Evolutionary conservation across 257 asterid genomes (phyloP), one percentile per base, ranked within the genome.

Genomic region (Nicotiana undulata): DNA sequence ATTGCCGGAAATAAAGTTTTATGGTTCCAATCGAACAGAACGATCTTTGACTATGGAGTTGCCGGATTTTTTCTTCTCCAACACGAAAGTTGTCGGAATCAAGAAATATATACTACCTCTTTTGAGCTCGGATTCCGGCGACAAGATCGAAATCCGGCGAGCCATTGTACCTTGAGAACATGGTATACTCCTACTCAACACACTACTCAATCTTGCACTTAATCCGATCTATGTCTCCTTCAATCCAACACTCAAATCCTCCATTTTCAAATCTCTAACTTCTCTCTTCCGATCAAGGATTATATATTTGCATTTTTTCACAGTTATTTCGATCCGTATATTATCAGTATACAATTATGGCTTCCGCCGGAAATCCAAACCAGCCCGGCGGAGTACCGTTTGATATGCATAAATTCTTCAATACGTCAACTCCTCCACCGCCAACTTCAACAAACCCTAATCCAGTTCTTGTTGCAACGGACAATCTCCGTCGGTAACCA

Each of bases 61-160:
- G n/a, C 70, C 81, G 20, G 20, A 82, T 77, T 88, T 92, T 81
- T 86, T 90, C 59, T 89, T 67, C 16, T 90, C 67, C 61, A 90
- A 92, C 82, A 88, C 5, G 3, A 98, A 90, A 58, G 98, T 86
- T 2, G 88, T 81, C 6, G 98, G 99, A 52, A 94, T 84, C 90
- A 96, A 88, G 95, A 96, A 96, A 75, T 96, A 96, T 77, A 96
- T 96, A 89, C 90, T 90, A 76, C 99, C 99, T 77, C 97, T 88
- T 61, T 94, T 96, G 85, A 96, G 98, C 56, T 94, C 96, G 5
- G 99, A 89, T 12, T 88, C 89, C 64, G 94, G 90, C 1, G 97
- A 91, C 12, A 94, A 75, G 77, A 93, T 88, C 55, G 92, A 72
- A 84, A 95, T 91, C 89, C 89, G 90, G 28, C 93, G 91, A 29